phyloP scores from a whole-genome alignment of 225 moss, liverwort and hornwort genomes.

The Thuidium tamariscinum region DNA sequence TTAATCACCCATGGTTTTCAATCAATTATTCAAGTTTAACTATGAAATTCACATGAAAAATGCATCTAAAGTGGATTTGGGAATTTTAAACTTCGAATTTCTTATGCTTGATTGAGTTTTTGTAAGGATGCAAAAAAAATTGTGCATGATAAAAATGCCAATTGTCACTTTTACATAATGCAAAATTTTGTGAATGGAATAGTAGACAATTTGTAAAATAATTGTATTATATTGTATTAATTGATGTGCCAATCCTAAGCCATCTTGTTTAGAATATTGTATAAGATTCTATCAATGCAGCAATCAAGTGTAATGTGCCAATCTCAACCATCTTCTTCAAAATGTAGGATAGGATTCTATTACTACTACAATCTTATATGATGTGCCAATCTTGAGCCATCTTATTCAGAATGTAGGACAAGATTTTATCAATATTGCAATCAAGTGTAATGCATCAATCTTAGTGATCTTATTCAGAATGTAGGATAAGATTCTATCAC shows the following conservation, averaged over 20 bases:
- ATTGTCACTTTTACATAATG: background rate
- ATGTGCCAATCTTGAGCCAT: no score
- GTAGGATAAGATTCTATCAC: no score
- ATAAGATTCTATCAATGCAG: background rate
- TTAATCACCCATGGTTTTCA: background rate
- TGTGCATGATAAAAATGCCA: background rate
- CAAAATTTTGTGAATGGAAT: background rate
- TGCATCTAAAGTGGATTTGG: background rate
- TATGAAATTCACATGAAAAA: background rate
- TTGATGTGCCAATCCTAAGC: background rate
- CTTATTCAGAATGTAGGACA: no score
- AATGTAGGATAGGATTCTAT: no score
- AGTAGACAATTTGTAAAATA: background rate
- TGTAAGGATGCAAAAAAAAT: background rate
- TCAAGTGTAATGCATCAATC: rapidly evolving
- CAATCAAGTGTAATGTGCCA: background rate
- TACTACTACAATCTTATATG: no score
- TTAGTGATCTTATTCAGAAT: rapidly evolving
- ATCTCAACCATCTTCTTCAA: background rate
- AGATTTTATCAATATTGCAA: background rate
- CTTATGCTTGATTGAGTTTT: background rate
- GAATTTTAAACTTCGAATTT: background rate
- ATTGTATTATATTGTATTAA: background rate
- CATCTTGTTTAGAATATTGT: background rate
- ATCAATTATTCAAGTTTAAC: background rate